Evolutionary conservation across 2,329 filamentous ascomycete genomes (phyloP), one percentile per base, ranked within the genome.

Genomic region (Mycosphaerella sp.): DNA sequence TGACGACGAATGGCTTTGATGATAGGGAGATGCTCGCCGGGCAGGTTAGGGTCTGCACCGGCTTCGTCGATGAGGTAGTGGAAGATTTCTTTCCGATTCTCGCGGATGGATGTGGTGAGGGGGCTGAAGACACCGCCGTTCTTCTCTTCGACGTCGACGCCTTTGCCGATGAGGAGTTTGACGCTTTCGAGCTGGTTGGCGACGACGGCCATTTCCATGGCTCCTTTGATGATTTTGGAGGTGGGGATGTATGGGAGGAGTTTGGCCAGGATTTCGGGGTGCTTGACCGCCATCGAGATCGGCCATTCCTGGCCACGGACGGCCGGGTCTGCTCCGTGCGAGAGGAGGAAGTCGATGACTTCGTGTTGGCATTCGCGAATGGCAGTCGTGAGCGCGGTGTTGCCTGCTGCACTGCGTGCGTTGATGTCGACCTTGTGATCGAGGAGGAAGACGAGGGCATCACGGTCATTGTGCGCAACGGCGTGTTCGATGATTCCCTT

Each of bases 81-180:
- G 40, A 85, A 81, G 53, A 86, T 85, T 0, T 79, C 77, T 43
- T 77, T 79, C 60, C 77, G 76, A 26, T 80, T 73, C 67, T 87
- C 84, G 10, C 83, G 81, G 53, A 86, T 80, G 7, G 82, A 82
- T 0, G 82, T 84, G 0, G 83, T 87, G 3, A 87, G 75, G 0
- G 83, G 81, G 0, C 82, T 85, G 72, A 87, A 88, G 46, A 87
- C 84, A 50, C 85, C 85, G 17, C 83, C 84, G 64, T 85, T 87
- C 70, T 83, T 84, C 70, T 86, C 85, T 67, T 87, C 84, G 51
- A 86, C 82, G 40, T 77, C 83, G 14, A 86, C 80, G 11, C 84
- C 84, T 0, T 83, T 81, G 12, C 73, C 75, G 12, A 87, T 73
- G 34, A 87, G 76, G 44, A 86, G 70, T 69, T 85, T 85, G 69